Conservation (phyloP, 2,329 filamentous ascomycete genomes). For the Pseudopithomyces chartarum region DNA sequence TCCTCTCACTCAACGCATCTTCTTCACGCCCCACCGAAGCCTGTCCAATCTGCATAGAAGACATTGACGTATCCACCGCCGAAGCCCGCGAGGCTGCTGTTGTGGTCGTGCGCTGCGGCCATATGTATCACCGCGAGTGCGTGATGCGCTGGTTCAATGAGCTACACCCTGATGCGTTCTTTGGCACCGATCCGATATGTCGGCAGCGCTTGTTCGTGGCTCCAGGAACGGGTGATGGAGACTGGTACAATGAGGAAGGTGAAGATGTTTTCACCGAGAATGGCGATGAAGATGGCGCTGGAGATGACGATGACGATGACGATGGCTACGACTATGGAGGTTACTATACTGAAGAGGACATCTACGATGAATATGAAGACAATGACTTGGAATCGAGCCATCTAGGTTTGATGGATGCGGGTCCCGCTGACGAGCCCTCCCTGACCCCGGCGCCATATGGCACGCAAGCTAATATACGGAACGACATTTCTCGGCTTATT, state of each 20-base stretch:
- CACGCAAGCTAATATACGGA: too few species aligned
- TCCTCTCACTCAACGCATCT: not conserved
- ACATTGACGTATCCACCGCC: not conserved
- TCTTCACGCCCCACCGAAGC: not conserved
- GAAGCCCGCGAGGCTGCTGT: not conserved
- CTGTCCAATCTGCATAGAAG: not conserved
- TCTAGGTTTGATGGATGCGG: not conserved
- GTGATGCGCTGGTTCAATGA: not conserved
- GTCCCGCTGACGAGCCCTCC: too few species aligned
- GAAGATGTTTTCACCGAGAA: too few species aligned
- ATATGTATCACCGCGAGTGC: not conserved
- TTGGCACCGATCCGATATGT: not conserved
- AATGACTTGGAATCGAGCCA: too few species aligned
- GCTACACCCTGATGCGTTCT: not conserved
- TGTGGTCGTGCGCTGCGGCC: not conserved
- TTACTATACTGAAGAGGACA: not conserved
- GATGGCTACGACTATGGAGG: conserved; percentile 3
- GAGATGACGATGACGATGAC: not conserved
- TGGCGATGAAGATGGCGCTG: not conserved
- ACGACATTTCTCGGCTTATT: too few species aligned
- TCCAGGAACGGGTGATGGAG: too few species aligned
- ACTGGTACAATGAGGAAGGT: too few species aligned
- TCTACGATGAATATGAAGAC: not conserved
- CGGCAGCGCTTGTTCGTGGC: not conserved
- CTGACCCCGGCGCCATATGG: too few species aligned